phyloP scores from a whole-genome alignment of 164 flowering plant genomes.

The Amborella trichopoda region DNA sequence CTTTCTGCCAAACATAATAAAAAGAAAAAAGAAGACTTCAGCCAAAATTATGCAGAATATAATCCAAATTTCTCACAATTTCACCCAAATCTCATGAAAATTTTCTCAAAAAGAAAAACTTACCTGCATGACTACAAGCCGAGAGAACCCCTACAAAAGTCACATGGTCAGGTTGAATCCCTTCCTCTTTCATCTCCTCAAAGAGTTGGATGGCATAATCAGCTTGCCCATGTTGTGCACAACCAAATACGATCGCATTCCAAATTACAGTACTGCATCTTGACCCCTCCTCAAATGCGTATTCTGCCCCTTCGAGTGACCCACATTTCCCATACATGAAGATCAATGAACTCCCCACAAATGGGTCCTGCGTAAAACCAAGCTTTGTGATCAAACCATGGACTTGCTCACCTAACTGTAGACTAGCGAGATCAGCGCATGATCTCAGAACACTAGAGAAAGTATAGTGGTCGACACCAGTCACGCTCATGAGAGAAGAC shows the following conservation, averaged over 20 bases:
- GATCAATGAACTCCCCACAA: slow-evolving; percentile 64
- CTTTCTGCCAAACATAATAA: too few relatives aligned
- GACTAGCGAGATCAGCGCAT: slow-evolving; percentile 72
- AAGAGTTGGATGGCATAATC: slow-evolving; percentile 48
- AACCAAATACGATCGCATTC: slow-evolving; percentile 74
- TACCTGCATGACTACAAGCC: slow-evolving; percentile 85
- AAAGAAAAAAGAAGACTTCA: too few relatives aligned
- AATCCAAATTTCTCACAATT: too few relatives aligned
- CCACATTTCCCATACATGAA: slow-evolving; percentile 92
- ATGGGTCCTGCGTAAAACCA: slow-evolving; percentile 45
- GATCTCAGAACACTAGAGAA: slow-evolving; percentile 60
- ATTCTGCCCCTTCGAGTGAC: slow-evolving; percentile 56
- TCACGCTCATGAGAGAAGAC: slow-evolving; percentile 16
- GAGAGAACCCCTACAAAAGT: slow-evolving; percentile 77
- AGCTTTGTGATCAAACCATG: slow-evolving; percentile 44
- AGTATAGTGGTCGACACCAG: slow-evolving; percentile 51
- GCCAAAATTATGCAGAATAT: too few relatives aligned
- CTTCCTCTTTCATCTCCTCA: slow-evolving; percentile 33
- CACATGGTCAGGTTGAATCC: slow-evolving; percentile 62
- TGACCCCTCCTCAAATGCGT: slow-evolving; percentile 36
- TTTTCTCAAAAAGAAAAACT: too few relatives aligned
- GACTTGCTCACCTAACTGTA: slow-evolving; percentile 63
- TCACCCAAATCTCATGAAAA: too few relatives aligned
- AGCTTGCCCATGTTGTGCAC: slow-evolving; percentile 90
- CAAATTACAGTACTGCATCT: slow-evolving; percentile 49